phyloP scores from a whole-genome alignment of 805 yeast species.

The Naumovozyma castellii region DNA sequence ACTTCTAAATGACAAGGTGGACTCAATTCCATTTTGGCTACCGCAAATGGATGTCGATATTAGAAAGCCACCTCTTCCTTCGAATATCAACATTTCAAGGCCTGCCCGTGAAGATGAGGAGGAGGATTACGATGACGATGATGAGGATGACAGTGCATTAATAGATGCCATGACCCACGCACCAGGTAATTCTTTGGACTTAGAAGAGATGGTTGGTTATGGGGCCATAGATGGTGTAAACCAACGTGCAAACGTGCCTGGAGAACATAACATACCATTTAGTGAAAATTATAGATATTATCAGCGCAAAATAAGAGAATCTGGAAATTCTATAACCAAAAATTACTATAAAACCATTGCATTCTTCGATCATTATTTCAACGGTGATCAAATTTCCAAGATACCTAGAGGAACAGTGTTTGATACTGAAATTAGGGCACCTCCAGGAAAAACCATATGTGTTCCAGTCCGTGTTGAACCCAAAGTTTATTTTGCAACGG shows the following conservation, averaged over 20 bases:
- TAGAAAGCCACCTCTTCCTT: conserved; percentile 59
- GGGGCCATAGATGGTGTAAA: conserved; percentile 28
- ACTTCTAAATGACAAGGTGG: conserved; percentile 73
- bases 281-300: conserved; percentile 29
- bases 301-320: conserved; percentile 13
- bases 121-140: conserved; percentile 30
- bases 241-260: not conserved
- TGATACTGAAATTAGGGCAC: conserved; percentile 53
- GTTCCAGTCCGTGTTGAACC: conserved; percentile 97
- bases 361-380: conserved; percentile 38
- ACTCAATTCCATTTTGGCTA: conserved; percentile 89
- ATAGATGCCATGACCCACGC: conserved; percentile 24
- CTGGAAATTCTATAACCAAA: conserved; percentile 15
- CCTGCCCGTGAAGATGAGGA: conserved; percentile 26
- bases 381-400: conserved; percentile 41
- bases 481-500: conserved; percentile 97
- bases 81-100: conserved; percentile 37
- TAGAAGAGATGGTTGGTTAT: conserved; percentile 57
- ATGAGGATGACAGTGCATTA: conserved; percentile 28
- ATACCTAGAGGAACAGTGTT: conserved; percentile 59
- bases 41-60: conserved; percentile 97
- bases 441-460: conserved; percentile 80
- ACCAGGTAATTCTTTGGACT: conserved; percentile 54
- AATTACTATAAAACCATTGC: conserved; percentile 15
- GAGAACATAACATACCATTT: conserved; percentile 4